These are phyloP conservation scores for Gelatoporia subvermispora DNA, from an alignment of 768 basidiomycete species.

Conservation along the genomic window DNA sequence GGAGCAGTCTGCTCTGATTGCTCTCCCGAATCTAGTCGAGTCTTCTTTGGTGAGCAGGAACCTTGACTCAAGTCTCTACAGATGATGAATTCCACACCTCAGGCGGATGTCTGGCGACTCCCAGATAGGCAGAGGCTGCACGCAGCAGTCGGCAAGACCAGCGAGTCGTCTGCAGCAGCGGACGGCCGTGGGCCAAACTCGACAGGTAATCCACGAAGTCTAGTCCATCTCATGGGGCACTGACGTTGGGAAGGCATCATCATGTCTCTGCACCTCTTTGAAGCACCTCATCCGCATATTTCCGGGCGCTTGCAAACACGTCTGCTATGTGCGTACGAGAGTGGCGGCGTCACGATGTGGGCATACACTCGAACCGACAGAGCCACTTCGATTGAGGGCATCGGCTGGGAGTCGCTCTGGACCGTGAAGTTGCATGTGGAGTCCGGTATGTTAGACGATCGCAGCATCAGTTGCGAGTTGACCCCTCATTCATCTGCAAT, in stretches of 20 bases:
- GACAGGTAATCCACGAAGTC: slow-evolving; percentile 40
- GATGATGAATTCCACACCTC: not conserved
- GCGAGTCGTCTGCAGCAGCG: slow-evolving; percentile 26
- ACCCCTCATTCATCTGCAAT: not conserved
- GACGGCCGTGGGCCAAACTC: slow-evolving; percentile 49
- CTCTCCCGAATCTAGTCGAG: slow-evolving; percentile 85
- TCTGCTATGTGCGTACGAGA: slow-evolving; percentile 78
- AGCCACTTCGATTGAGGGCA: slow-evolving; percentile 58
- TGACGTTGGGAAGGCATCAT: slow-evolving; percentile 58
- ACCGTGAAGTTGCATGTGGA: slow-evolving; percentile 62
- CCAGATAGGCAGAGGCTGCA: slow-evolving; percentile 68
- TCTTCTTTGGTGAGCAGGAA: slow-evolving; percentile 61
- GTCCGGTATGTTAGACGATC: slow-evolving; percentile 44
- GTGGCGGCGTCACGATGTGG: slow-evolving; percentile 76
- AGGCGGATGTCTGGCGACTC: slow-evolving; percentile 88
- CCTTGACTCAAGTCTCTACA: not conserved
- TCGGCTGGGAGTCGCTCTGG: slow-evolving; percentile 74
- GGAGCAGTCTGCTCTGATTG: slow-evolving; percentile 48
- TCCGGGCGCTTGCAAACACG: slow-evolving; percentile 39
- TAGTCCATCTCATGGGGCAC: not conserved
- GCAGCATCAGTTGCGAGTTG: too few relatives aligned
- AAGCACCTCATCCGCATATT: slow-evolving; percentile 26
- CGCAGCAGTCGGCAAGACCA: slow-evolving; percentile 73
- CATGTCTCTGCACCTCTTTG: slow-evolving; percentile 79
- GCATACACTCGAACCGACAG: slow-evolving; percentile 37